Evolutionary conservation across 2,329 filamentous ascomycete genomes (phyloP).

Genomic region (Zymoseptoria tritici): DNA sequence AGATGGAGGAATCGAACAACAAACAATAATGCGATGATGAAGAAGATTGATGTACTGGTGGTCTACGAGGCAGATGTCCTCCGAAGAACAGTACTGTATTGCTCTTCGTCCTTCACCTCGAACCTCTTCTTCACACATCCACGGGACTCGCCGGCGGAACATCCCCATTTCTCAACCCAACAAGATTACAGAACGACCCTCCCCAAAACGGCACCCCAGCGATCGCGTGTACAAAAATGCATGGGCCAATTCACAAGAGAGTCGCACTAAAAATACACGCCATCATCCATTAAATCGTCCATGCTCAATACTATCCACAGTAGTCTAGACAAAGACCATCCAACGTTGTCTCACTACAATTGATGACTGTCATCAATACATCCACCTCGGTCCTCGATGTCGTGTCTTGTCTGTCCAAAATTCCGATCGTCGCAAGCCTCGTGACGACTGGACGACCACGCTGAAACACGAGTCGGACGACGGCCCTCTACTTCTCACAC

Average conservation of each 20-base stretch:
- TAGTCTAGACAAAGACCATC: background rate
- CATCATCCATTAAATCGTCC: background rate
- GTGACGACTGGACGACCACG: background rate
- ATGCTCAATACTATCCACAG: background rate
- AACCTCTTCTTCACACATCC: background rate
- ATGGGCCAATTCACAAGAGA: background rate
- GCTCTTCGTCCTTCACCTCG: background rate
- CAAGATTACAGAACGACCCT: background rate
- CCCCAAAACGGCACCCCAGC: background rate
- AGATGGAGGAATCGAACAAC: background rate
- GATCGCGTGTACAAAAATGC: background rate
- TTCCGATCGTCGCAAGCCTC: background rate
- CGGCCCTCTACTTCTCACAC: background rate
- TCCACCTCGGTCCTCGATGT: too few relatives aligned
- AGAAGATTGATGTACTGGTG: background rate
- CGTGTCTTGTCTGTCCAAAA: too few relatives aligned
- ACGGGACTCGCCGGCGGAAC: background rate
- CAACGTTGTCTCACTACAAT: too few relatives aligned
- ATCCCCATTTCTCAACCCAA: background rate
- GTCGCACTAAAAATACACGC: background rate
- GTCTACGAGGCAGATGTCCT: background rate
- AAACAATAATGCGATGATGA: background rate
- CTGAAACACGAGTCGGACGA: background rate
- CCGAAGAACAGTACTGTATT: background rate
- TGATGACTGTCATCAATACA: background rate